phyloP scores from a whole-genome alignment of 768 basidiomycete species.

The Hemileccinum impolitum region DNA sequence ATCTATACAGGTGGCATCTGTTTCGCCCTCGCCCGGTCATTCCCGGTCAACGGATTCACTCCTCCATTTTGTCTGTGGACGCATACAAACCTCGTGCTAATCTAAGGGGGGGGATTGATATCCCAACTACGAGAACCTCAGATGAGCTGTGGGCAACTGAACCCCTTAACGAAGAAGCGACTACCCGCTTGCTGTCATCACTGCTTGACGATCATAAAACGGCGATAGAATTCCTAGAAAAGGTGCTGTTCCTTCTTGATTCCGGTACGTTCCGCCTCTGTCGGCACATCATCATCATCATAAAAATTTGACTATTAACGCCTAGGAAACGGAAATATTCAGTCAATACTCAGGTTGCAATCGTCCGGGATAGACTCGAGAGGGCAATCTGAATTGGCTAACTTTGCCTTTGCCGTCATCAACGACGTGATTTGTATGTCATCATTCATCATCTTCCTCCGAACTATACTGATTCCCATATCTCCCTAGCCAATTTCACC shows the following conservation, averaged over 20 bases:
- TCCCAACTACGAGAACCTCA: neutral
- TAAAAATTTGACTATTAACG: neutral
- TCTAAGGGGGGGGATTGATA: neutral
- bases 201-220: no score
- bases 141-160: neutral
- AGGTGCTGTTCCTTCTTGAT: conserved; percentile 7
- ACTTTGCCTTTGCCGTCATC: conserved; percentile 1
- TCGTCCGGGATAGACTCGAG: neutral
- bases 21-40: neutral
- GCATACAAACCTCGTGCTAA: neutral
- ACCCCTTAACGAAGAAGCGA: neutral
- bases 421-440: neutral
- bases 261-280: neutral
- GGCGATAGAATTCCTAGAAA: neutral
- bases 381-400: neutral
- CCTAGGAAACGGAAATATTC: neutral
- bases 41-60: neutral
- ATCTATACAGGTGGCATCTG: neutral
- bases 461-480: neutral
- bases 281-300: neutral
- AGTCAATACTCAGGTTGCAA: neutral
- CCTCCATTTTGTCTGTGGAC: neutral
- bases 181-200: neutral
- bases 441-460: neutral
- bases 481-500: neutral